Base-by-base conservation (phyloP, 2,329 filamentous ascomycete species). In the Cladosporium sp. region DNA sequence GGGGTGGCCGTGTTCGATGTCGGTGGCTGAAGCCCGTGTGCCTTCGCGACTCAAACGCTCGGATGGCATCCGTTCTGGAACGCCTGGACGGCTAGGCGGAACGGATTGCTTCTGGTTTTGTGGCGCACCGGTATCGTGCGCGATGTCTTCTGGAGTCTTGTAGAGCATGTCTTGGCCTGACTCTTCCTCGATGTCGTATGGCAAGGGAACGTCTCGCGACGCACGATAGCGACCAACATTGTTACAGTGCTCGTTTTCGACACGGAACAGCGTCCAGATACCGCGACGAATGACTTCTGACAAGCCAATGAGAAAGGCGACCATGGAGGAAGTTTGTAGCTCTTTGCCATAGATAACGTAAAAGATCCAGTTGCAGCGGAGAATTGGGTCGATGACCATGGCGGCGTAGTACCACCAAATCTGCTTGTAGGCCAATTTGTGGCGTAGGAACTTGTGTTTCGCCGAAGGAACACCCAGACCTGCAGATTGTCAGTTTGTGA, bases 201-300 rank as follows among this genome's bases (percentile, higher is more conserved):
- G 94, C 0, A 98, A 83, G 0, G 92, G 92, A 0, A 96, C 86
- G 72, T 97, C 93, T 64, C 94, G 86, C 2, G 89, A 92, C 4
- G 95, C 95, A 69, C 96, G 93, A 84, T 96, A 96, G 70, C 92
- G 88, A 21, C 88, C 86, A 2, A 99, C 94, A 59, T 97, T 97
- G 64, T 90, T 89, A 79, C 93, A 97, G 79, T 99, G 95, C 73
- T 99, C 95, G 77, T 99, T 99, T 78, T 99, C 95, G 28, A 99
- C 93, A 48, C 95, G 91, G 76, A 99, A 91, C 4, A 98, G 82
- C 0, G 90, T 89, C 95, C 95, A 99, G 75, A 97, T 87, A 67
- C 92, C 93, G 75, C 95, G 84, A 34, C 95, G 88, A n/a, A 86
- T 84, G 25, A 96, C 87, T 76, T 99, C 95, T 10, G 89, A 86